A percentile compares a stretch with the other conserved stretches of the same genome.
These are phyloP conservation scores for Scedosporium apiospermum DNA, from an alignment of 2,329 filamentous ascomycete genomes.

Conservation along the genomic window DNA sequence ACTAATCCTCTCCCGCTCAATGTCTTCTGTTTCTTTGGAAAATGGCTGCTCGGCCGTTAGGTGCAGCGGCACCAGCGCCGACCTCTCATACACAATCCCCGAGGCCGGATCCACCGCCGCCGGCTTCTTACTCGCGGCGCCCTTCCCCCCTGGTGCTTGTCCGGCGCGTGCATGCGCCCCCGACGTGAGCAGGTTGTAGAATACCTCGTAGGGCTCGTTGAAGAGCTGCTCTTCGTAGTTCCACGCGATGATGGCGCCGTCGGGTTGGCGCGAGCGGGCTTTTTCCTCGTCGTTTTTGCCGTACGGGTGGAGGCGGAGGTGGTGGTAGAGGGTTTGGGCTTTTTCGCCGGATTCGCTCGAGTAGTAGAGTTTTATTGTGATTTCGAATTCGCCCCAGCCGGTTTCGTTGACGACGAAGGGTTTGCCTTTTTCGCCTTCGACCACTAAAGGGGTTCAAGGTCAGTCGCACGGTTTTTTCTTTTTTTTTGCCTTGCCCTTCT, in stretches of 20 bases:
- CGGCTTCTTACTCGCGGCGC: constrained; percentile 32
- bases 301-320: constrained; percentile 83
- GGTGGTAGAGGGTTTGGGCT: constrained; percentile 90
- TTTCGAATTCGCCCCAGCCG: constrained; percentile 97
- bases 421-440: constrained; percentile 60
- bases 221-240: constrained; percentile 92
- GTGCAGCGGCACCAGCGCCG: constrained; percentile 63
- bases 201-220: constrained; percentile 89
- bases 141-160: constrained; percentile 45
- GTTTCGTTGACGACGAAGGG: constrained; percentile 84
- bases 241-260: constrained; percentile 63
- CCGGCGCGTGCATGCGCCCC: constrained; percentile 44
- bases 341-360: constrained; percentile 82
- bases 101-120: constrained; percentile 25
- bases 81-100: constrained; percentile 52
- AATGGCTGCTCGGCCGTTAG: constrained; percentile 63
- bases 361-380: constrained; percentile 92
- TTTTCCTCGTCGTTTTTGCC: constrained; percentile 70
- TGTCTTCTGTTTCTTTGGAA: constrained; percentile 58
- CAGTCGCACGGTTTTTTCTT: background rate
- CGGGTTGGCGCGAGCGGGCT: constrained; percentile 46
- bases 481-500: background rate
- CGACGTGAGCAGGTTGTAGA: constrained; percentile 77
- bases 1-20: constrained; percentile 50
- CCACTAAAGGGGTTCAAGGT: constrained; percentile 29